These are phyloP conservation scores for Grammothele lineata DNA, from an alignment of 768 basidiomycete genomes.

Conservation along the genomic window DNA sequence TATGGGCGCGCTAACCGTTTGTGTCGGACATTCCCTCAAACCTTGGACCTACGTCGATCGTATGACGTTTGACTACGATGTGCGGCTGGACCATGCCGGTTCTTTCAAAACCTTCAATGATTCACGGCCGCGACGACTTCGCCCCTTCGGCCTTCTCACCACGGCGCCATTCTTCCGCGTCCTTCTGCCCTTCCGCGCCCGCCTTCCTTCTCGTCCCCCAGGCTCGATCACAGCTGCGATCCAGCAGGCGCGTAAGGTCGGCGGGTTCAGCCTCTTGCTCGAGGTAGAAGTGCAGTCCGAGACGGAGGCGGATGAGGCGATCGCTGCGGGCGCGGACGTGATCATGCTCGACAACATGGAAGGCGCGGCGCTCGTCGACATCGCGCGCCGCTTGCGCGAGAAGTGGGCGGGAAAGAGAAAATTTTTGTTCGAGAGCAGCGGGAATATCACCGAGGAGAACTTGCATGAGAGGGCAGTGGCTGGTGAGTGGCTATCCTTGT, in stretches of 20 bases:
- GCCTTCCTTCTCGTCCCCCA: constrained; percentile 18
- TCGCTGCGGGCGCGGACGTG: constrained; percentile 91
- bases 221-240: constrained; percentile 92
- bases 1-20: no score
- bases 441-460: constrained; percentile 89
- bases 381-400: constrained; percentile 67
- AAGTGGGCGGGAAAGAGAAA: constrained; percentile 79
- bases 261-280: constrained; percentile 86
- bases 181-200: no score
- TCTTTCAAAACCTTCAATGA: constrained; percentile 10
- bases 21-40: no score
- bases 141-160: constrained; percentile 10
- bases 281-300: constrained; percentile 92
- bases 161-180: no score
- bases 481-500: constrained; percentile 66
- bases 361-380: constrained; percentile 62
- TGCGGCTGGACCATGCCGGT: constrained; percentile 3
- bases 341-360: constrained; percentile 95
- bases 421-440: constrained; percentile 91
- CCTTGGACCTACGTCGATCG: no score
- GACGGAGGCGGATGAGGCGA: constrained; percentile 94
- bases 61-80: no score
- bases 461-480: constrained; percentile 75
- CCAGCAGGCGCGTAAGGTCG: constrained; percentile 77
- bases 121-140: constrained; percentile 33